These are phyloP conservation scores for Paraurostyla sp. DNA, from an alignment of 73 alveolate genomes.

Conservation along the genomic window DNA sequence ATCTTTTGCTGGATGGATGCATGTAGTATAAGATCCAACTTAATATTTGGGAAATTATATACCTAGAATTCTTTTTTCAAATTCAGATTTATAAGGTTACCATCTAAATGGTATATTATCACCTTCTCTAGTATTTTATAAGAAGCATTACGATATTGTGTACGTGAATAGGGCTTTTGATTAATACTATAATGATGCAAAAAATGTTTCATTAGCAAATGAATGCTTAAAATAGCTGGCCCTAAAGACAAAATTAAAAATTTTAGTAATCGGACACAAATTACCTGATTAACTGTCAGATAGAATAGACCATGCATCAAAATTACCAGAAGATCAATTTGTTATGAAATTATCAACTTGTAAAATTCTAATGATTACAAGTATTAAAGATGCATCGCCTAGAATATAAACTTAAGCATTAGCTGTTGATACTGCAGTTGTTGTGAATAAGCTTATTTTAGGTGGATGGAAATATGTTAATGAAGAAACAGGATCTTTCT, in stretches of 20 bases:
- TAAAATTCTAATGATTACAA: neutral
- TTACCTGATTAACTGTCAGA: too few relatives aligned
- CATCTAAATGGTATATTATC: too few relatives aligned
- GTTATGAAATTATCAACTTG: neutral
- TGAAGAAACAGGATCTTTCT: neutral
- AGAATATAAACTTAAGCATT: slow-evolving; percentile 23
- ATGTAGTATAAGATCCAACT: neutral
- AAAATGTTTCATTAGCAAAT: too few relatives aligned
- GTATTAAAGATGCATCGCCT: slow-evolving; percentile 33
- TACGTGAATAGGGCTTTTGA: too few relatives aligned
- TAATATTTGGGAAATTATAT: neutral
- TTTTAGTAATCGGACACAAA: too few relatives aligned
- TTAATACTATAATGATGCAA: too few relatives aligned
- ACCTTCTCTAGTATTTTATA: too few relatives aligned
- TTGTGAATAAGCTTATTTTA: neutral
- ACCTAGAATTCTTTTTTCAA: neutral
- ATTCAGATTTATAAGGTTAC: slow-evolving; percentile 6
- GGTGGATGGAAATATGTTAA: slow-evolving; percentile 15
- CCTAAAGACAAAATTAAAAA: too few relatives aligned
- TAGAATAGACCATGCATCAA: too few relatives aligned
- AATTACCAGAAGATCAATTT: neutral
- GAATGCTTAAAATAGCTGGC: too few relatives aligned
- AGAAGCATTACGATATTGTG: too few relatives aligned
- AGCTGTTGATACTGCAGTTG: neutral
- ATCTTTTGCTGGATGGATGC: slow-evolving; percentile 43